Conservation (phyloP, 2,329 filamentous ascomycete species). For the Eutypella sp. region DNA sequence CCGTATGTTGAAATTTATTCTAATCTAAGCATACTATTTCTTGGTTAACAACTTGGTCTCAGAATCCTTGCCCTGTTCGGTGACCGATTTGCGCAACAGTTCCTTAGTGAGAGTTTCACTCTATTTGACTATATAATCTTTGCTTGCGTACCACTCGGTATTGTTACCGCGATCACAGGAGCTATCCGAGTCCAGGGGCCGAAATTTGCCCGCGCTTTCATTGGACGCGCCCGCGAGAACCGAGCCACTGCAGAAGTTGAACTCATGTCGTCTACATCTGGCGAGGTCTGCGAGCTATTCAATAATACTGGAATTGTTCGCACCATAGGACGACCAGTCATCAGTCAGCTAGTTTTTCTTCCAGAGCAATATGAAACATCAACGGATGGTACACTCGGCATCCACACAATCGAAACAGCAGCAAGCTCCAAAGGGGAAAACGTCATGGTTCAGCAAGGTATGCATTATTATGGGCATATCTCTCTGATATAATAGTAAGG, state of each 20-base stretch:
- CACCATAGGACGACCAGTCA: conserved; percentile 1
- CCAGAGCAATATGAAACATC: not conserved
- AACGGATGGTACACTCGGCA: not conserved
- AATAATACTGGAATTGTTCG: conserved; percentile 12
- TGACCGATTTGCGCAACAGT: conserved; percentile 13
- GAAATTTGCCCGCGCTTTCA: conserved; percentile 15
- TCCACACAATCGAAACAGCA: not conserved
- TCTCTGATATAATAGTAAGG: too few species aligned
- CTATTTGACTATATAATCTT: conserved; percentile 17
- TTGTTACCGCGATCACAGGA: conserved; percentile 18
- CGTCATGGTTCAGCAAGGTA: not conserved
- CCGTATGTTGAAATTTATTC: not conserved
- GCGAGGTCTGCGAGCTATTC: conserved; percentile 24
- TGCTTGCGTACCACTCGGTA: conserved; percentile 20
- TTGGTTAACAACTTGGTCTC: not conserved
- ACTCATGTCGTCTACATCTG: conserved; percentile 24
- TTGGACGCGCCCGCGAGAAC: conserved; percentile 21
- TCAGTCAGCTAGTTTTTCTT: conserved; percentile 8
- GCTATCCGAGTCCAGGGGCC: conserved; percentile 21
- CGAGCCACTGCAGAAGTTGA: conserved; percentile 18
- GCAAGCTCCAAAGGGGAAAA: not conserved
- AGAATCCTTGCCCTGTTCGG: conserved; percentile 13
- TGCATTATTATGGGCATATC: conserved; percentile 1
- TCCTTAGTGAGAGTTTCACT: conserved; percentile 9
- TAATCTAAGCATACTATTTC: not conserved